phyloP scores from a whole-genome alignment of 2,329 filamentous ascomycete genomes.

The Aspergillus ochraceus region DNA sequence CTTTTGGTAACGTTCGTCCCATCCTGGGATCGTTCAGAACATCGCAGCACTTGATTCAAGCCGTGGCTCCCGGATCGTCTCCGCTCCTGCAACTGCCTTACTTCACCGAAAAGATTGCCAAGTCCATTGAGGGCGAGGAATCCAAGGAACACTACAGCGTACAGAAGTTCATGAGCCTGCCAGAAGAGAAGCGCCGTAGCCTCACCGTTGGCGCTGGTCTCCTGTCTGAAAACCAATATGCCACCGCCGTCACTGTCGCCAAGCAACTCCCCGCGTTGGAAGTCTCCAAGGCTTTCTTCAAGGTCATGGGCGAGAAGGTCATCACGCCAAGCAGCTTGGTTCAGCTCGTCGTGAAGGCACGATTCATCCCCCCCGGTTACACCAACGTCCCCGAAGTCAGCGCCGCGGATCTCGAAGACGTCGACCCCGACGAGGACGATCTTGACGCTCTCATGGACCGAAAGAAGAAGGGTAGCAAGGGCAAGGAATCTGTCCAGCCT shows the following conservation, averaged over 20 bases:
- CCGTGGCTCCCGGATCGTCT: conserved; percentile 76
- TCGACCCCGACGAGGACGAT: conserved; percentile 91
- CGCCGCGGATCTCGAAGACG: conserved; percentile 79
- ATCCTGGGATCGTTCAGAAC: conserved; percentile 79
- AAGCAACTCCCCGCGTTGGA: conserved; percentile 80
- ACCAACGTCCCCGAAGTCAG: conserved; percentile 72
- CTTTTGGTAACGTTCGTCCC: conserved; percentile 79
- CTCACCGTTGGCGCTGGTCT: conserved; percentile 69
- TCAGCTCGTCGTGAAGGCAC: conserved; percentile 90
- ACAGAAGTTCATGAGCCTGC: conserved; percentile 84
- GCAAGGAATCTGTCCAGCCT: conserved; percentile 66
- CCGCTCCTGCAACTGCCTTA: conserved; percentile 90
- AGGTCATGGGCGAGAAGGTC: conserved; percentile 90
- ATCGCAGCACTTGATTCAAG: conserved; percentile 87
- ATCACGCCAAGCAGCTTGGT: conserved; percentile 92
- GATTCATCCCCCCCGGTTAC: conserved; percentile 85
- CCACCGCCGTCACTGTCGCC: conserved; percentile 71
- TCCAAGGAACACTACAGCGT: conserved; percentile 74
- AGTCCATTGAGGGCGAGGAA: conserved; percentile 53
- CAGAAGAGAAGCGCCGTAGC: conserved; percentile 70
- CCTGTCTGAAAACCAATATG: conserved; percentile 74
- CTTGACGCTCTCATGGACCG: conserved; percentile 80
- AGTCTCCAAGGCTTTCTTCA: conserved; percentile 95
- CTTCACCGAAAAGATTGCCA: conserved; percentile 65
- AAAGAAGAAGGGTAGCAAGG: conserved; percentile 58